Evolutionary conservation across 2,329 filamentous ascomycete genomes (phyloP), one percentile per base, ranked within the genome.

Genomic region (Arthrobotrys iridis): DNA sequence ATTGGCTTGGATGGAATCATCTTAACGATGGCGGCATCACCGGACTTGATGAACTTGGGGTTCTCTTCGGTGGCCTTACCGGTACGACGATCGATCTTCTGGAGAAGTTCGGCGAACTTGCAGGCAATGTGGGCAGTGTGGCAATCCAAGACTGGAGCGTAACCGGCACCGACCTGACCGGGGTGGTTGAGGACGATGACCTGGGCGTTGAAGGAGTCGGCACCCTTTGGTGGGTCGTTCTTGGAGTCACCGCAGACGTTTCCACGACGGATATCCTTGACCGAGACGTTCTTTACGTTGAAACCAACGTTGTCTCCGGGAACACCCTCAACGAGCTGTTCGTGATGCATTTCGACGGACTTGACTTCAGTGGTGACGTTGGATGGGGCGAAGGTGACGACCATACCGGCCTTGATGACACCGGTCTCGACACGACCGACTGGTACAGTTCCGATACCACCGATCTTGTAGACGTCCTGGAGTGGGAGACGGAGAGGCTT

Each of bases 231-330:
- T 82, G 95, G 95, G 88, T 99, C 95, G 89, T 96, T 96, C 93
- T 99, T 99, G 90, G 92, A 94, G 93, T 99, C 95, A 93, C 93
- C 93, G 83, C 92, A 92, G 82, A 99, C 95, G 91, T 99, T 98
- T 84, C 95, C 95, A 96, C 95, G 95, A 87, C 95, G 95, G 84
- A 99, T 97, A 86, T 99, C 95, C 93, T 99, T 99, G 88, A 99
- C 95, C 86, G 95, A 98, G 83, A 99, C 95, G 95, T 99, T 99
- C 93, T 99, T 99, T 88, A 99, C 94, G 92, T 99, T 99, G 93
- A 99, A 99, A 83, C 95, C 95, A 85, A 99, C 95, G 89, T 99
- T 99, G 92, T 99, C 95, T 90, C 95, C 95, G 83, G 95, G 95
- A 80, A 92, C 83, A 92, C 95, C 95, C 89, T 97, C 91, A 80